Percentiles rank a stretch among this genome's conserved stretches.
Evolutionary conservation across 306 rosid species (phyloP).

Genomic region (Vicia sativa): DNA sequence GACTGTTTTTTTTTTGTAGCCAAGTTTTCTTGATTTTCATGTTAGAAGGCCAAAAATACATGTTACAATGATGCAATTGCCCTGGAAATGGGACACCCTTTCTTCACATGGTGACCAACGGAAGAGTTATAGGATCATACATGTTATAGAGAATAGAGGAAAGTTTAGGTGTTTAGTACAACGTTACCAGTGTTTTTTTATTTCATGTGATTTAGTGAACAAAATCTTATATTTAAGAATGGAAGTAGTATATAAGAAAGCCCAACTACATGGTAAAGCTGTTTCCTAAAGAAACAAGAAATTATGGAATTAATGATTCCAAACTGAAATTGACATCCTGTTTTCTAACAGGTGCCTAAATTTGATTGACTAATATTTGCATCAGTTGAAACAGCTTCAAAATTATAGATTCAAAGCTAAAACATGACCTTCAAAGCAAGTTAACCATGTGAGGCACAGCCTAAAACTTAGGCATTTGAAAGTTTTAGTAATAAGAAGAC

Average conservation of each 20-base stretch:
- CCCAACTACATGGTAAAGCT: slow-evolving; percentile 1
- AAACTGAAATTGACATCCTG: slow-evolving; percentile 25
- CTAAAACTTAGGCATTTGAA: slow-evolving; percentile 10
- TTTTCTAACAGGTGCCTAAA: slow-evolving; percentile 9
- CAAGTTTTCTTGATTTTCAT: too few species aligned
- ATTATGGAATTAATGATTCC: slow-evolving; percentile 23
- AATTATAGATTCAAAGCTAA: slow-evolving; percentile 33
- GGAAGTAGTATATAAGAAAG: background rate
- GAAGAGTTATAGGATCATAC: background rate
- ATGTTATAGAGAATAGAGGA: too few species aligned
- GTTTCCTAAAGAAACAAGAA: slow-evolving; percentile 13
- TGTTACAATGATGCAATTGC: background rate
- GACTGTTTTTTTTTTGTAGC: too few species aligned
- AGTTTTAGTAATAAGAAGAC: slow-evolving; percentile 31
- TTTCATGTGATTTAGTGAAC: background rate
- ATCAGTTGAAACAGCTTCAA: slow-evolving; percentile 32
- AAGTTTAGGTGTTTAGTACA: background rate
- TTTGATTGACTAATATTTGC: slow-evolving; percentile 9
- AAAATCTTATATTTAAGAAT: background rate
- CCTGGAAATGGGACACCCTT: background rate
- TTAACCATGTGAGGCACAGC: slow-evolving; percentile 32
- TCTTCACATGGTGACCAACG: too few species aligned
- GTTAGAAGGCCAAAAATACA: background rate
- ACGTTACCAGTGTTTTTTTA: background rate
- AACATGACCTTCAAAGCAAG: slow-evolving; percentile 33